A percentile compares a stretch with the other conserved stretches of the same genome.
Conservation (phyloP, 768 basidiomycete species). For the Ramaria rubella region DNA sequence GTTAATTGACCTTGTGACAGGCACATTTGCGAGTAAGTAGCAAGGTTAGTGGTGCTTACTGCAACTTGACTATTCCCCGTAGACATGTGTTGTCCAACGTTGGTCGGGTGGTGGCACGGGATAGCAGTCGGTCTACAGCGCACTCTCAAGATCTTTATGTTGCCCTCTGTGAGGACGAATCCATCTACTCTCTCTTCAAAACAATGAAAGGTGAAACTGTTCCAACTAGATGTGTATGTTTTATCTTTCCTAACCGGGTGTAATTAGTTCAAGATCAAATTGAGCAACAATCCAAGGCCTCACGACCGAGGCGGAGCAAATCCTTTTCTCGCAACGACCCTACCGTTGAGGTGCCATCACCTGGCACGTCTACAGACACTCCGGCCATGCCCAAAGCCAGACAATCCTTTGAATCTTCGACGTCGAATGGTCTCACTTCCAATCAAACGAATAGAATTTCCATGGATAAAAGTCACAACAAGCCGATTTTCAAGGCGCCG, state of each 20-base stretch:
- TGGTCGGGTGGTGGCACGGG: conserved; percentile 76
- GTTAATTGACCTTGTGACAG: conserved; percentile 31
- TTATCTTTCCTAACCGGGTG: conserved; percentile 12
- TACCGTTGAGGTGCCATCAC: background rate
- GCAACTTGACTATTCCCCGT: conserved; percentile 11
- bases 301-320: conserved; percentile 15
- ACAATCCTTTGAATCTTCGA: conserved; percentile 4
- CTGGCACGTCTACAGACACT: background rate
- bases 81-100: conserved; percentile 84
- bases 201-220: conserved; percentile 63
- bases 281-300: conserved; percentile 50
- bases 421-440: background rate
- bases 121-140: conserved; percentile 73
- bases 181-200: conserved; percentile 79
- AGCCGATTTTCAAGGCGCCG: conserved; percentile 2
- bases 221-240: background rate
- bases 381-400: background rate
- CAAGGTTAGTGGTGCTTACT: conserved; percentile 12
- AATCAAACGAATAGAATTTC: conserved; percentile 1
- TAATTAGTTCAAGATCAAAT: conserved; percentile 71
- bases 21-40: conserved; percentile 79
- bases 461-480: conserved; percentile 1
- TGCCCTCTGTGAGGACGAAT: conserved; percentile 85
- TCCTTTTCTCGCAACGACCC: conserved; percentile 12
- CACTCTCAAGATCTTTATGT: conserved; percentile 77